These are phyloP conservation scores for Erigeron philadelphicus DNA, from an alignment of 140 eudicot species.

Conservation along the genomic window DNA sequence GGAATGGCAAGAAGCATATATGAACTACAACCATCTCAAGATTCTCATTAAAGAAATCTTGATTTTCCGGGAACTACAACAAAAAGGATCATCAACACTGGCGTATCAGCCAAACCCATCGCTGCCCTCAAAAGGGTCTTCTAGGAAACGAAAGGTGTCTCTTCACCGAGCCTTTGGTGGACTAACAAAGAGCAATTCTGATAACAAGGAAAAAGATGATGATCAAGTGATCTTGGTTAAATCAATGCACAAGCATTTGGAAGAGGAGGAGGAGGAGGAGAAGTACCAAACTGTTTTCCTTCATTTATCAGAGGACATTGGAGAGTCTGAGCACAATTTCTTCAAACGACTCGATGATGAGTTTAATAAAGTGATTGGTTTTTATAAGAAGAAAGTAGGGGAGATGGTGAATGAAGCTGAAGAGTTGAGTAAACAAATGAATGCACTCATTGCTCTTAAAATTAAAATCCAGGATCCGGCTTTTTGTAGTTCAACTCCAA, in stretches of 20 bases:
- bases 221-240: conserved; percentile 44
- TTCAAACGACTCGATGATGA: conserved; percentile 60
- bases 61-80: conserved; percentile 24
- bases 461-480: conserved; percentile 42
- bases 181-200: conserved; percentile 21
- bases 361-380: conserved; percentile 58
- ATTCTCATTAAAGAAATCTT: conserved; percentile 42
- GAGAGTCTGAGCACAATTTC: conserved; percentile 48
- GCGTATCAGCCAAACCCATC: conserved; percentile 28
- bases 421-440: conserved; percentile 61
- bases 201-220: conserved; percentile 37
- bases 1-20: conserved; percentile 76
- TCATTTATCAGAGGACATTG: conserved; percentile 50
- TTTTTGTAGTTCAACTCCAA: conserved; percentile 14
- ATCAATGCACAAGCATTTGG: conserved; percentile 31
- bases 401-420: conserved; percentile 50
- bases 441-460: conserved; percentile 59
- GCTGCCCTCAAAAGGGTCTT: conserved; percentile 15
- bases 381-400: conserved; percentile 47
- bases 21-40: conserved; percentile 63
- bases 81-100: background rate
- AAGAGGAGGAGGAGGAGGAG: background rate
- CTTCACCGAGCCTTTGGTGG: conserved; percentile 60
- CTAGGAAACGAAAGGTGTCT: conserved; percentile 29
- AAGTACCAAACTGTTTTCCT: conserved; percentile 46